Evolutionary conservation across 73 alveolate genomes (phyloP).

Genomic region (Paramecium sexaurelia): DNA sequence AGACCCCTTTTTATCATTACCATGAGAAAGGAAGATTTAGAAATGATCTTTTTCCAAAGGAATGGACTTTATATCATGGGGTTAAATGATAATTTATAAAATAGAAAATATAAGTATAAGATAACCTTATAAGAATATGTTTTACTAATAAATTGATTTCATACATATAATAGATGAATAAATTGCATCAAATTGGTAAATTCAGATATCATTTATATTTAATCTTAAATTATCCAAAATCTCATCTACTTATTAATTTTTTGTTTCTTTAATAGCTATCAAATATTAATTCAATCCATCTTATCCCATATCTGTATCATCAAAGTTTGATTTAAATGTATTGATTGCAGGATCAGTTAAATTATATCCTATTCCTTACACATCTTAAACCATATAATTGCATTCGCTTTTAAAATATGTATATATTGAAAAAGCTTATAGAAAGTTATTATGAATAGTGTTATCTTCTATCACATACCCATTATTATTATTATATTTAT

Average conservation of each 20-base stretch:
- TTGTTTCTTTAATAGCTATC: too few species aligned
- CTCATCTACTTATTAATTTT: too few species aligned
- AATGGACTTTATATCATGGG: conserved; percentile 52
- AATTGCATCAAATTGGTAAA: too few species aligned
- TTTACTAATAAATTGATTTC: too few species aligned
- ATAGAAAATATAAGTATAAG: neutral
- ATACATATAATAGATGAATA: too few species aligned
- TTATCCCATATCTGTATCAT: neutral
- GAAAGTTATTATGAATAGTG: too few species aligned
- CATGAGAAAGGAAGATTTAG: conserved; percentile 47
- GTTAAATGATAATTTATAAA: conserved; percentile 14
- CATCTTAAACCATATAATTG: neutral
- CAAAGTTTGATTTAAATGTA: neutral
- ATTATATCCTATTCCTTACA: neutral
- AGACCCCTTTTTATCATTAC: conserved; percentile 6
- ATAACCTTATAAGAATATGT: too few species aligned
- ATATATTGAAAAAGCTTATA: neutral
- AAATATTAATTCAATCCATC: too few species aligned
- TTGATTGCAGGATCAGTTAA: conserved; percentile 2
- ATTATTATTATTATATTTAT: too few species aligned
- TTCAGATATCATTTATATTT: too few species aligned
- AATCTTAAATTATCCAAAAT: too few species aligned
- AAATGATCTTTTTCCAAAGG: conserved; percentile 1
- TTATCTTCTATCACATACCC: too few species aligned
- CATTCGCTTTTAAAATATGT: neutral